These are phyloP conservation scores for Penicillium turbatum DNA, from an alignment of 495 filamentous ascomycete species.

Conservation along the genomic window DNA sequence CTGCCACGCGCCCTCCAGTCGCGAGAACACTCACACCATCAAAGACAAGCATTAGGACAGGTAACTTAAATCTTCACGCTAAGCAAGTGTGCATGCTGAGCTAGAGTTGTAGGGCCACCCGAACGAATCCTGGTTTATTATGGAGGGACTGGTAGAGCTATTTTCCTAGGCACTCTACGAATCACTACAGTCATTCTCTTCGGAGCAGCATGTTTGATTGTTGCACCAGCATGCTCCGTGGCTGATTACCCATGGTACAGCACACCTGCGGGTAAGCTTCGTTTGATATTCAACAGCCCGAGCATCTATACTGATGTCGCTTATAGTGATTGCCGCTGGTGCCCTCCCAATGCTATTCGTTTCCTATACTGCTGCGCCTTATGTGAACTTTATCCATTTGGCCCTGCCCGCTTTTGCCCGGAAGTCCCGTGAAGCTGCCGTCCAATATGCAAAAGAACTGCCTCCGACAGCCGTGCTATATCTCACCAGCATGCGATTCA, in stretches of 20 bases:
- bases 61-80: not conserved
- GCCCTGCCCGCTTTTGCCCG: conserved; percentile 66
- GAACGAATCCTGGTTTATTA: conserved; percentile 68
- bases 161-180: conserved; percentile 65
- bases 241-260: conserved; percentile 45
- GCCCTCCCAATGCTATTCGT: conserved; percentile 64
- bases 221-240: conserved; percentile 55
- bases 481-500: conserved; percentile 66
- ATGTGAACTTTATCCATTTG: conserved; percentile 68
- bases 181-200: conserved; percentile 68
- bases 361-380: conserved; percentile 59
- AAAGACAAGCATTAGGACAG: conserved; percentile 29
- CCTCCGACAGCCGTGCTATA: conserved; percentile 61
- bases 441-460: conserved; percentile 58
- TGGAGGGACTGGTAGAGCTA: conserved; percentile 60
- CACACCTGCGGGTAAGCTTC: conserved; percentile 42
- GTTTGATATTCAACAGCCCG: not conserved
- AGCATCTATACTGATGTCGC: not conserved
- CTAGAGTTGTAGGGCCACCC: conserved; percentile 29
- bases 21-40: conserved; percentile 18
- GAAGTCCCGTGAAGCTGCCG: conserved; percentile 58
- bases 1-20: conserved; percentile 9
- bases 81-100: conserved; percentile 11
- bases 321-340: conserved; percentile 53
- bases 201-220: conserved; percentile 54